phyloP scores from a whole-genome alignment of 2,329 filamentous ascomycete species.

The Torrubiella hemipterigena region DNA sequence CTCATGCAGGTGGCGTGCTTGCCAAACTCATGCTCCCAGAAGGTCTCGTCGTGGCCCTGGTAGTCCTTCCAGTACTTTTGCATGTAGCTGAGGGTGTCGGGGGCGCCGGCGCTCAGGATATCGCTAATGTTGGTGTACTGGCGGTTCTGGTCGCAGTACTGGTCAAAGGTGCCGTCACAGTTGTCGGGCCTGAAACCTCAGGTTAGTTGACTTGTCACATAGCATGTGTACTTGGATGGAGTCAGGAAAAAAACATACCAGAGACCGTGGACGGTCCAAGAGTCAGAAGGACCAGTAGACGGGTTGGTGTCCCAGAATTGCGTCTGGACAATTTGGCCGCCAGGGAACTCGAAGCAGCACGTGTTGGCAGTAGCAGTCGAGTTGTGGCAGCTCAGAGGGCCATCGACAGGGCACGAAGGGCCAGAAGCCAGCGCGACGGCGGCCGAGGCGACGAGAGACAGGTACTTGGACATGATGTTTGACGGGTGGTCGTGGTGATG shows the following conservation, averaged over 20 bases:
- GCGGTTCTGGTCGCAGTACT: conserved; percentile 49
- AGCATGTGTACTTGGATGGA: neutral
- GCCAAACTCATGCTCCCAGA: conserved; percentile 66
- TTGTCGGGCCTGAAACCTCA: conserved; percentile 58
- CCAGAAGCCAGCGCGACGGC: too few species aligned
- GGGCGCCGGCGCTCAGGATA: conserved; percentile 42
- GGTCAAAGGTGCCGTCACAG: conserved; percentile 59
- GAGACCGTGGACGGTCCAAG: conserved; percentile 65
- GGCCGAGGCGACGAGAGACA: conserved; percentile 6
- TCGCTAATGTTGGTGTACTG: conserved; percentile 53
- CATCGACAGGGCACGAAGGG: conserved; percentile 15
- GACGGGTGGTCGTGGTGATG: too few species aligned
- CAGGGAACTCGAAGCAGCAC: conserved; percentile 64
- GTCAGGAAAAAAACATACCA: neutral
- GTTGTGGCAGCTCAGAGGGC: conserved; percentile 52
- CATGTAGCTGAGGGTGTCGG: conserved; percentile 54
- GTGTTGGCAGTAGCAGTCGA: conserved; percentile 47
- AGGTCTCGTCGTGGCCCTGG: conserved; percentile 46
- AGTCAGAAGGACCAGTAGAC: conserved; percentile 51
- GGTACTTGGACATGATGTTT: too few species aligned
- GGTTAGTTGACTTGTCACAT: neutral
- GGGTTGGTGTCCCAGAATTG: conserved; percentile 68
- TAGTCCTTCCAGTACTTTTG: conserved; percentile 60
- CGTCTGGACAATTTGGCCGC: conserved; percentile 59
- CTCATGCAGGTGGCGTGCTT: conserved; percentile 66